Percentiles rank a stretch among this genome's conserved stretches.
Evolutionary conservation across 257 asterid species (phyloP).

Genomic region (Fraxinus cuspidata): DNA sequence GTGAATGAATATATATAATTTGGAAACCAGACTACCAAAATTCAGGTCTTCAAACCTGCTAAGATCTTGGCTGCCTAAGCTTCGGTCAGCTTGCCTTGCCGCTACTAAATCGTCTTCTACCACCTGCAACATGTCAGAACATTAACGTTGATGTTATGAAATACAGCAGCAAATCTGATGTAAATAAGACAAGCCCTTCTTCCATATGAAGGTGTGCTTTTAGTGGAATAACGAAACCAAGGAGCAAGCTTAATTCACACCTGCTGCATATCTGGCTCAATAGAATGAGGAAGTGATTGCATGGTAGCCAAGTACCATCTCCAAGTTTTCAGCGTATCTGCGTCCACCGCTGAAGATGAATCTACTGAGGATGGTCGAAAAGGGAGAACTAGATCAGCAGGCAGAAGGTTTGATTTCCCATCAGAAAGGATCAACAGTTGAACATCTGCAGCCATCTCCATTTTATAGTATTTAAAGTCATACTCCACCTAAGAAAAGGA

Average conservation of each 20-base stretch:
- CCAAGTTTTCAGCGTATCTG: slow-evolving; percentile 61
- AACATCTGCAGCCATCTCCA: slow-evolving; percentile 80
- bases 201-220: not conserved
- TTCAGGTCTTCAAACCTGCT: slow-evolving; percentile 56
- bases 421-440: slow-evolving; percentile 83
- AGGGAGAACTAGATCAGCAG: slow-evolving; percentile 86
- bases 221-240: not conserved
- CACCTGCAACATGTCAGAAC: slow-evolving; percentile 38
- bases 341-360: slow-evolving; percentile 37
- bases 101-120: slow-evolving; percentile 88
- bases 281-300: slow-evolving; percentile 71
- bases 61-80: slow-evolving; percentile 76
- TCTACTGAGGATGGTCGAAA: slow-evolving; percentile 59
- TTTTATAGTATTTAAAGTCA: slow-evolving; percentile 83
- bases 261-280: slow-evolving; percentile 74
- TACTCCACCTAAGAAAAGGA: slow-evolving; percentile 61
- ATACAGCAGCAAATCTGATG: not conserved
- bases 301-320: slow-evolving; percentile 89
- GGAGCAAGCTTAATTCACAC: slow-evolving; percentile 29
- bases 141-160: not conserved
- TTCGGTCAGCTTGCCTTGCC: slow-evolving; percentile 81
- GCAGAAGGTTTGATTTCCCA: slow-evolving; percentile 81
- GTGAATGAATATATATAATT: not conserved
- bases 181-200: not conserved
- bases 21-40: not conserved